phyloP scores from a whole-genome alignment of 495 filamentous ascomycete genomes.

The Penicillium macrosclerotiorum region DNA sequence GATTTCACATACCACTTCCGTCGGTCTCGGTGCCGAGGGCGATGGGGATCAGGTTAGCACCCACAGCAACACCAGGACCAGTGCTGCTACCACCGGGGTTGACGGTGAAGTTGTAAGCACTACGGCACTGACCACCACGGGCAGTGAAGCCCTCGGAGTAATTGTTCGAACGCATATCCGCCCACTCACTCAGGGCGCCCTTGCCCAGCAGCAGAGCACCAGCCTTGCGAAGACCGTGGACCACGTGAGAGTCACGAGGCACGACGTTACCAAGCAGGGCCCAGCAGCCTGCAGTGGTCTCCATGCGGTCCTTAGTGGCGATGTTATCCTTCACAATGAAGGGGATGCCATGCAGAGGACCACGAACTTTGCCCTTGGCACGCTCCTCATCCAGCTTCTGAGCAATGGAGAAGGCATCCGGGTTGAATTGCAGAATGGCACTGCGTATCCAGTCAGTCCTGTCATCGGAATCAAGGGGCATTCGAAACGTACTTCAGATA shows the following conservation, averaged over 20 bases:
- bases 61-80: slow-evolving; percentile 61
- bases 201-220: slow-evolving; percentile 70
- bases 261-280: slow-evolving; percentile 63
- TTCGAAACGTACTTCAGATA: slow-evolving; percentile 55
- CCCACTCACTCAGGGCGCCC: slow-evolving; percentile 71
- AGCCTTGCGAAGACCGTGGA: slow-evolving; percentile 57
- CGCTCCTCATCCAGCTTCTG: slow-evolving; percentile 58
- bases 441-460: slow-evolving; percentile 17
- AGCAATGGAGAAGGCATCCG: slow-evolving; percentile 59
- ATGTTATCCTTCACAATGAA: slow-evolving; percentile 78
- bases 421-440: slow-evolving; percentile 60
- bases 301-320: slow-evolving; percentile 65
- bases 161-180: slow-evolving; percentile 67
- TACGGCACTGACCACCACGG: slow-evolving; percentile 63
- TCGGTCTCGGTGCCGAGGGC: slow-evolving; percentile 74
- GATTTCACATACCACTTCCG: slow-evolving; percentile 51
- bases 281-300: slow-evolving; percentile 60
- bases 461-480: neutral
- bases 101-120: slow-evolving; percentile 66
- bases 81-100: slow-evolving; percentile 67
- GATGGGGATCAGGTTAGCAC: slow-evolving; percentile 60
- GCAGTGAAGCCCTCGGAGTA: slow-evolving; percentile 69
- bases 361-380: slow-evolving; percentile 48
- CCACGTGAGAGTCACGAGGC: slow-evolving; percentile 63
- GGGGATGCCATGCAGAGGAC: slow-evolving; percentile 69